Conservation (phyloP, 108 stramenopile species). For the Nitzschia inconspicua region DNA sequence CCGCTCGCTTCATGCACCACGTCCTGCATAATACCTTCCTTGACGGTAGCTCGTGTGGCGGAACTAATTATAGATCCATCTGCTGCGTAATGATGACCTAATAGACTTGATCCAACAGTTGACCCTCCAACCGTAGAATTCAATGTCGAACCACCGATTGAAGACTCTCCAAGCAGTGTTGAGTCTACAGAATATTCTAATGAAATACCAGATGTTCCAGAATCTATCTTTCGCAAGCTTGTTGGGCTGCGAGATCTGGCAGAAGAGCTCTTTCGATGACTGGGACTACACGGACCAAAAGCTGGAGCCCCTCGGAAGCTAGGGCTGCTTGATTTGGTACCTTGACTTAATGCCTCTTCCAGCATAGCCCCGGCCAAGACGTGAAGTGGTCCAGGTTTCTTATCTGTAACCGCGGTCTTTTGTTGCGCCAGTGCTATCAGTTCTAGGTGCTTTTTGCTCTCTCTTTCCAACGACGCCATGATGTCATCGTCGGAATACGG, state of each 20-base stretch:
- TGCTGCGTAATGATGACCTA: conserved; percentile 27
- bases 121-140: conserved; percentile 4
- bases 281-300: conserved; percentile 6
- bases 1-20: conserved; percentile 2
- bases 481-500: neutral
- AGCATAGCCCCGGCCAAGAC: too few species aligned
- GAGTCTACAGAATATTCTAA: conserved; percentile 70
- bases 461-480: conserved; percentile 18
- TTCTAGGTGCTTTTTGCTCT: conserved; percentile 6
- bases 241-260: conserved; percentile 1
- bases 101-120: conserved; percentile 41
- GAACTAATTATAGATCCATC: conserved; percentile 12
- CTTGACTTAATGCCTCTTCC: too few species aligned
- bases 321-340: too few species aligned
- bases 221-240: neutral
- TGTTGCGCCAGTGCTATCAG: conserved; percentile 8
- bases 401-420: neutral
- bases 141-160: conserved; percentile 9
- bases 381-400: too few species aligned
- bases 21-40: neutral
- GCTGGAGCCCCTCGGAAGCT: too few species aligned
- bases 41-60: neutral
- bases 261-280: neutral
- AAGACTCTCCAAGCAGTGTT: conserved; percentile 34
- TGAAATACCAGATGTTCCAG: conserved; percentile 36